Evolutionary conservation across 306 rosid species (phyloP), one percentile per base, ranked within the genome.

Genomic region (Rosa lucieae): DNA sequence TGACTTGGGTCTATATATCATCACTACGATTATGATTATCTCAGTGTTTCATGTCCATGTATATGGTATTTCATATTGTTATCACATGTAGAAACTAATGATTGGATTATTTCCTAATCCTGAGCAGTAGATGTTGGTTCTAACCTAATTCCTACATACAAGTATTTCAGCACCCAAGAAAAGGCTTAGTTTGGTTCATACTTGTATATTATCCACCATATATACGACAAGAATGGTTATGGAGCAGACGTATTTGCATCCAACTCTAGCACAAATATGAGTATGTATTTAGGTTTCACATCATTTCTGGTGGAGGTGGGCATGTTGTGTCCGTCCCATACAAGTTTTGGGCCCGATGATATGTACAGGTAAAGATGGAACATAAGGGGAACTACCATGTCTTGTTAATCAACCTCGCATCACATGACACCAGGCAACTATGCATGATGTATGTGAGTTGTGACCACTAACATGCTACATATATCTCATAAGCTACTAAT

Each of bases 1-100:
- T 8, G 10, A 62, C 59, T 58, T 73, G 72, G 62, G 37, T 32
- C 37, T 32, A 32, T 32, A 32, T 73, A 79, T 65, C 79, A 65
- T 65, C 68, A 72, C 49, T 15, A 15, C 46, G 46, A 35, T 37
- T 65, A 65, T 12, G 70, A 65, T 32, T 15, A 7, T 65, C 42
- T 6, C 21, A 29, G 8, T 63, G 69, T 63, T 63, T 23, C 39
- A 9, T 11, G 5, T 44, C 10, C 55, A 32, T 59, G 0, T 59
- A 59, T 21, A 49, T 47, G 55, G 37, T 15, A 37, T 56, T 55
- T 65, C 8, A 32, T 5, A 32, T 29, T 63, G 32, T 56, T 20
- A 20, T 56, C 29, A 58, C 63, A 58, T 21, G 66, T 59, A 59
- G 66, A 59, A 59, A 59, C 35, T 55, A 56, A 44, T n/a, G 63